These are phyloP conservation scores for Populus tomentosa DNA, from an alignment of 441 rosid species.

Conservation along the genomic window DNA sequence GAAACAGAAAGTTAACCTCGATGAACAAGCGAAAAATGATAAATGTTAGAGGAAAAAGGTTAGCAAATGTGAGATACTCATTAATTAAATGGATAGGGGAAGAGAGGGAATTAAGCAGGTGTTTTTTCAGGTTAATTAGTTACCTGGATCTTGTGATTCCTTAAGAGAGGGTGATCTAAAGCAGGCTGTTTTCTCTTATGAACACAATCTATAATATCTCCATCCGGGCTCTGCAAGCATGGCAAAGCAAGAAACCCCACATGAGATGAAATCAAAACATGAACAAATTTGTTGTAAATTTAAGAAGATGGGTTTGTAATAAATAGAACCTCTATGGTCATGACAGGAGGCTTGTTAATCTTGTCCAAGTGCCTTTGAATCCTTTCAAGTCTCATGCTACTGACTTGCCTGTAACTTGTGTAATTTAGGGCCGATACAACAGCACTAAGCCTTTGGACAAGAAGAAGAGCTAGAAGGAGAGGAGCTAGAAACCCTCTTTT, in stretches of 20 bases:
- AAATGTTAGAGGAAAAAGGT: neutral
- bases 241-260: neutral
- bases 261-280: neutral
- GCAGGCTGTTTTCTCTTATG: constrained; percentile 86
- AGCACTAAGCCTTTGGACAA: constrained; percentile 6
- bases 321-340: constrained; percentile 70
- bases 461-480: constrained; percentile 21
- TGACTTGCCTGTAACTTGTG: constrained; percentile 52
- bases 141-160: constrained; percentile 96
- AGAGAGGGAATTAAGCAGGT: neutral
- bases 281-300: neutral
- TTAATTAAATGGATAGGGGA: neutral
- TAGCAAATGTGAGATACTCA: neutral
- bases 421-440: constrained; percentile 39
- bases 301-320: neutral
- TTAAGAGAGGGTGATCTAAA: constrained; percentile 87
- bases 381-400: constrained; percentile 69
- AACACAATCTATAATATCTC: constrained; percentile 89
- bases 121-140: neutral
- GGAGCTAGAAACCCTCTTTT: constrained; percentile 19
- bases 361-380: constrained; percentile 78
- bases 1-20: no score
- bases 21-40: no score
- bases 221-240: constrained; percentile 79
- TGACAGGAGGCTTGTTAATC: constrained; percentile 73